phyloP scores from a whole-genome alignment of 2,329 filamentous ascomycete species.

The Pseudocercospora fijiensis region DNA sequence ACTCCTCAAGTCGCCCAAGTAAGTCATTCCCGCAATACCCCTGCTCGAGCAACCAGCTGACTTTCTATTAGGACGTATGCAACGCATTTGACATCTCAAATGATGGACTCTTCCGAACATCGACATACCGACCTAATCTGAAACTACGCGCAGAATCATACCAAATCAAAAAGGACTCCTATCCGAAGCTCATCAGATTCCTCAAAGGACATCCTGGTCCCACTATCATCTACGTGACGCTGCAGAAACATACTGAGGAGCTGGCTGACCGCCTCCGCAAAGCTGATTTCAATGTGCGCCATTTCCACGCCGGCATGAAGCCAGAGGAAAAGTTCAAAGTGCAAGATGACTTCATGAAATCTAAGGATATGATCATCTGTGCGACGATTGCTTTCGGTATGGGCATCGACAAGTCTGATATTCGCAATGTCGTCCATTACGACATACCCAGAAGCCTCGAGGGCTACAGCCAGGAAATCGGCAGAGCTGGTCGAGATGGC shows the following conservation, averaged over 20 bases:
- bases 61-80: conserved; percentile 49
- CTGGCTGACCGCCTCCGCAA: conserved; percentile 67
- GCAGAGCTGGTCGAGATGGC: conserved; percentile 88
- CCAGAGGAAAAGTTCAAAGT: conserved; percentile 66
- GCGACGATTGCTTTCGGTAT: conserved; percentile 98
- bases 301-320: conserved; percentile 83
- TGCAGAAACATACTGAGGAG: conserved; percentile 63
- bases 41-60: neutral
- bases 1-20: conserved; percentile 54
- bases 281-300: conserved; percentile 67
- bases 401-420: conserved; percentile 97
- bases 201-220: conserved; percentile 54
- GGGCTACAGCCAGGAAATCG: conserved; percentile 97
- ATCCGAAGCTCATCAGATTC: conserved; percentile 50
- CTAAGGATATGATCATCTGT: conserved; percentile 81
- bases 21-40: neutral
- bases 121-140: conserved; percentile 60
- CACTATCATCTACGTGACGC: conserved; percentile 61
- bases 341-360: conserved; percentile 80
- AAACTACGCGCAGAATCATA: conserved; percentile 53
- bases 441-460: conserved; percentile 90
- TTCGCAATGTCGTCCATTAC: conserved; percentile 93
- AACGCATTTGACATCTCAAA: conserved; percentile 53
- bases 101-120: conserved; percentile 57
- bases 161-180: conserved; percentile 47